Conservation (phyloP, 1,284 basidiomycete species). For the Thelephora terrestris region DNA sequence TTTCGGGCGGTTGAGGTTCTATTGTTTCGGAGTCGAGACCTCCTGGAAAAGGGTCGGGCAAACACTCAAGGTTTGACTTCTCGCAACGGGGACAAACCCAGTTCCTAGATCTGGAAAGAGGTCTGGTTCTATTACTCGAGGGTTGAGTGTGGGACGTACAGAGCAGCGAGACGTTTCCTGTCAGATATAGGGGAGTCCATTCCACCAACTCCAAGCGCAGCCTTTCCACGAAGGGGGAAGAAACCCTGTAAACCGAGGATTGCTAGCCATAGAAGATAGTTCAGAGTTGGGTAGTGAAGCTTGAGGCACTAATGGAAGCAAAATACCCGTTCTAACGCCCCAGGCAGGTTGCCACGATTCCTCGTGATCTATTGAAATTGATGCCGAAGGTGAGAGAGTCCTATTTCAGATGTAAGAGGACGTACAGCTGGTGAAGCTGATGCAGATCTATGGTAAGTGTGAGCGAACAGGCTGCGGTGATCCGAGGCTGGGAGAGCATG, state of each 20-base stretch:
- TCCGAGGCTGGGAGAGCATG: conserved; percentile 25
- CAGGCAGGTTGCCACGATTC: conserved; percentile 96
- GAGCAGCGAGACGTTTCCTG: conserved; percentile 67
- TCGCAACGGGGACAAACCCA: conserved; percentile 78
- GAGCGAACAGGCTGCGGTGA: not conserved
- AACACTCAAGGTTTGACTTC: conserved; percentile 53
- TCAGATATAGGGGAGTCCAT: conserved; percentile 75
- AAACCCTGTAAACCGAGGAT: conserved; percentile 88
- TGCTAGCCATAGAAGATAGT: conserved; percentile 32
- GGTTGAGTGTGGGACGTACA: conserved; percentile 39
- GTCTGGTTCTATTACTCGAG: not conserved
- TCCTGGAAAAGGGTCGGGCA: conserved; percentile 43
- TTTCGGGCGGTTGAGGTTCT: not conserved
- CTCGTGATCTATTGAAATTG: conserved; percentile 53
- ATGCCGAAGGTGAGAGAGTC: conserved; percentile 6
- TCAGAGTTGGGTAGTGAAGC: not conserved
- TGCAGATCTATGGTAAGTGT: conserved; percentile 65
- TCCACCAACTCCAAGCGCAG: conserved; percentile 85
- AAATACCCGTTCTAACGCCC: conserved; percentile 85
- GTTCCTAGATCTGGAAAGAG: conserved; percentile 51
- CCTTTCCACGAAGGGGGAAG: conserved; percentile 82
- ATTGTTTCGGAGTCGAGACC: not conserved
- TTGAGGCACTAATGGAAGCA: conserved; percentile 10
- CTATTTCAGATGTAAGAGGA: conserved; percentile 8
- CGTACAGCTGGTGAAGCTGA: conserved; percentile 83